Base-by-base conservation (phyloP, 2,329 filamentous ascomycete species). In the Aspergillus cejpii region DNA sequence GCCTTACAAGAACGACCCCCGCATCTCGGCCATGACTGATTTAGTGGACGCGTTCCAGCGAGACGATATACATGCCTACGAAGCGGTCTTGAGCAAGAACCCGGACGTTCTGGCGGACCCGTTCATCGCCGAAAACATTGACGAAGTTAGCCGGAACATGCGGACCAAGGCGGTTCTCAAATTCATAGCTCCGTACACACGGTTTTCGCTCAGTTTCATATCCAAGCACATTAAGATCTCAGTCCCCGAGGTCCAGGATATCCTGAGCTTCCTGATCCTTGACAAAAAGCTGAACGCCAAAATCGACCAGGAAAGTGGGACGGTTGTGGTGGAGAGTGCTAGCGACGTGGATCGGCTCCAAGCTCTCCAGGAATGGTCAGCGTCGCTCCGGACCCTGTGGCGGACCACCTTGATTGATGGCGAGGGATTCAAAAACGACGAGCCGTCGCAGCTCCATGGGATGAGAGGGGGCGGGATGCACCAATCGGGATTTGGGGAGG, bases 121-220 rank as follows among this genome's bases (percentile, higher is more conserved):
- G 0, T 98, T 97, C 71, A 98, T 98, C 57, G 91, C 91, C 21
- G 92, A 97, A 70, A 97, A 98, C 64, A 98, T 98, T 56, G 92
- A 97, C 67, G 92, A 98, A 70, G 91, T 98, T 45, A 98, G 91
- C 41, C 86, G 92, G 34, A 96, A 92, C 67, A 95, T 98, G 85
- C 86, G 92, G 43, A 97, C 90, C 54, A 96, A 96, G 74, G 91
- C 90, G 1, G 83, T 97, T 7, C 73, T 95, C 52, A 95, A 92
- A 70, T 76, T 97, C 19, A 92, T 97, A 52, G 89, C 89, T 3
- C 92, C 92, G 0, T 98, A 97, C 73, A 94, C 87, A 5, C 83
- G 89, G 41, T 95, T 97, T 79, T 87, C 85, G 52, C 74, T 97
- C 19, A 74, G 76, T 15, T 95, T 94, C 76, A 88, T 98, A 55